These are phyloP conservation scores for Mycena metata DNA, from an alignment of 768 basidiomycete genomes.

Conservation along the genomic window DNA sequence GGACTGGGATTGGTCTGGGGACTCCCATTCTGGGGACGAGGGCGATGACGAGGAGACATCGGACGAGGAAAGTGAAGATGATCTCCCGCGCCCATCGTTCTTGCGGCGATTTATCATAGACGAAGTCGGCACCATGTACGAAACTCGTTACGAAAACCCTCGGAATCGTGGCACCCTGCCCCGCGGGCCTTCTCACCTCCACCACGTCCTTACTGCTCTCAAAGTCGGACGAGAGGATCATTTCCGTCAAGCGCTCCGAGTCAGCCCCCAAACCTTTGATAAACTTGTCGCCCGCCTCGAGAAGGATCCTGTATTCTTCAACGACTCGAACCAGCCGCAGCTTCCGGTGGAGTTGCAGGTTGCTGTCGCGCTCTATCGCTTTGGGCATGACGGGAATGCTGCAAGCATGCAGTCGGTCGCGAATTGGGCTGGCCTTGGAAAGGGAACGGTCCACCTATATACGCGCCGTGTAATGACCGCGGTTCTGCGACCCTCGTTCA, in stretches of 20 bases:
- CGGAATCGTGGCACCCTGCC: constrained; percentile 24
- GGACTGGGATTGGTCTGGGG: too few species aligned
- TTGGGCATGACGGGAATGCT: constrained; percentile 57
- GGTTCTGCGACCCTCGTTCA: constrained; percentile 43
- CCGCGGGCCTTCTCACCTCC: too few species aligned
- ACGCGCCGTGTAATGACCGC: constrained; percentile 46
- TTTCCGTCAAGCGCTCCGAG: constrained; percentile 48
- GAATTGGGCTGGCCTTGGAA: constrained; percentile 52
- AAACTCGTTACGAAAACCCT: constrained; percentile 19
- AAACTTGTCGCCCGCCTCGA: constrained; percentile 40
- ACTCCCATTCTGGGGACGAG: neutral
- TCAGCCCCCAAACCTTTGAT: constrained; percentile 55
- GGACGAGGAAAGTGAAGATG: neutral
- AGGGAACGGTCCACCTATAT: constrained; percentile 46
- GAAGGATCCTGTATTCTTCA: constrained; percentile 44
- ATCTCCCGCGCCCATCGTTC: neutral
- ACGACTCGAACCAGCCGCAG: constrained; percentile 44
- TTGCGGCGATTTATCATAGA: neutral
- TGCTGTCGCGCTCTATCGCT: constrained; percentile 53
- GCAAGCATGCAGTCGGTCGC: constrained; percentile 47
- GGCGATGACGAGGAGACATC: constrained; percentile 7
- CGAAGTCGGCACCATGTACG: constrained; percentile 13
- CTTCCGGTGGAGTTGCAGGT: constrained; percentile 52
- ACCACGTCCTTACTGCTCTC: constrained; percentile 37
- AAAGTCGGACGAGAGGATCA: constrained; percentile 43